Base-by-base conservation (phyloP, 2,329 filamentous ascomycete species). In the Corinectria fuckeliana region DNA sequence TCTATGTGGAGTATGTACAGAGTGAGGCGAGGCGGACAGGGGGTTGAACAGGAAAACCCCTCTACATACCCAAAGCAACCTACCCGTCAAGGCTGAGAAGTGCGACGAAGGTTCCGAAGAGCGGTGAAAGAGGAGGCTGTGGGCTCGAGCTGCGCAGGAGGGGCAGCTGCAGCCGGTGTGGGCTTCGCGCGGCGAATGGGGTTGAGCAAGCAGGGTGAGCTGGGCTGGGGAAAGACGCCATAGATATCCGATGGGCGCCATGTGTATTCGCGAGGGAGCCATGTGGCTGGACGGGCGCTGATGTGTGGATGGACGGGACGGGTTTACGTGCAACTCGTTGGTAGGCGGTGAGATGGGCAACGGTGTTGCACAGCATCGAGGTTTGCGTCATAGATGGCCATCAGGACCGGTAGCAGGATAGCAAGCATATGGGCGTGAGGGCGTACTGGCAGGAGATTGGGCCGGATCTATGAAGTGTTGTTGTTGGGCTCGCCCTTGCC, bases 101-200 rank as follows among this genome's bases (percentile, higher is more conserved):
- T 57, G 56, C 60, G 57, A 52, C 39, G 39, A 42, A 48, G 41
- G 13, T 20, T 20, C 39, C 28, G 52, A 57, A 60, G 36, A 57
- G 58, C 58, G 58, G 58, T 60, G 58, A 60, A 57, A 56, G 28
- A 21, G 30, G 26, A 48, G 25, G 26, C 34, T 56, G 52, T 49
- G 52, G 45, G 52, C 26, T 56, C 10, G 32, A 42, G 42, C 44
- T 32, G 52, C 18, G 16, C n/a, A 10, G 30, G 50, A 54, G 56
- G 56, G 50, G 26, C 30, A 36, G 44, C 45, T 50, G 45, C 23
- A 54, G 44, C 45, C 50, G 38, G 56, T 21, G 45, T 45, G 55
- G 55, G 42, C 41, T 58, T 21, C 10, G 32, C 26, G 41, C 23
- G 41, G 23, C 49, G 25, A 58, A 58, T 58, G 56, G 18, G 30